Evolutionary conservation across 768 basidiomycete species (phyloP), one percentile per base, ranked within the genome.

Genomic region (Cystobasidium ongulense): DNA sequence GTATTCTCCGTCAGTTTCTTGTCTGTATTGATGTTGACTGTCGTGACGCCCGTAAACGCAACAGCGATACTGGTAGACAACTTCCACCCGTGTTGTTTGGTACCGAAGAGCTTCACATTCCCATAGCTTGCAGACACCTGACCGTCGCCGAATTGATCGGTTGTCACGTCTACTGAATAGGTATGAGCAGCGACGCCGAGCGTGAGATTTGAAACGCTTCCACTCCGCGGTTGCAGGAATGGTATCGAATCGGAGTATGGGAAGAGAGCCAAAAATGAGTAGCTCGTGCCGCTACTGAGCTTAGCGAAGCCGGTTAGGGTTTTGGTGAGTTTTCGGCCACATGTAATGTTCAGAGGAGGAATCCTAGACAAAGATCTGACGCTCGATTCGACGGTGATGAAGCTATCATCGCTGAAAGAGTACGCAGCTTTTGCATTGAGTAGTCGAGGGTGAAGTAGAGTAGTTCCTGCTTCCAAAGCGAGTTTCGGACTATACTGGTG

Each of bases 371-470:
- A 62, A 1, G 79, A 76, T 29, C 79, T 80, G 35, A 80, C 76
- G 17, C 79, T 66, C 17, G 81, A 75, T 59, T 82, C 81, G 57
- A 77, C 41, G 23, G 75, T 76, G 23, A 75, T 36, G 81, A 76
- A 46, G 78, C 73, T 71, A 31, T 78, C 75, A 71, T 41, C 77
- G 70, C 86, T 78, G 71, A 85, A 81, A 53, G 83, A 81, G 79
- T 87, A 89, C 33, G 81, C 84, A 25, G 83, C 79, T 72, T 83
- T 82, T 54, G 86, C 77, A 38, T 78, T 83, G 13, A 85, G 78
- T 65, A 81, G 71, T 74, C 83, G 82, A 74, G 85, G 84, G 52
- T 80, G 80, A 36, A 84, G 78, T 72, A 86, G 75, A 68, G 81
- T 80, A 0, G 77, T 78, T 13, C 75, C 73, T 23, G 67, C 73